Evolutionary conservation across 2,329 filamentous ascomycete species (phyloP).

Genomic region (Helminthosporium solani): DNA sequence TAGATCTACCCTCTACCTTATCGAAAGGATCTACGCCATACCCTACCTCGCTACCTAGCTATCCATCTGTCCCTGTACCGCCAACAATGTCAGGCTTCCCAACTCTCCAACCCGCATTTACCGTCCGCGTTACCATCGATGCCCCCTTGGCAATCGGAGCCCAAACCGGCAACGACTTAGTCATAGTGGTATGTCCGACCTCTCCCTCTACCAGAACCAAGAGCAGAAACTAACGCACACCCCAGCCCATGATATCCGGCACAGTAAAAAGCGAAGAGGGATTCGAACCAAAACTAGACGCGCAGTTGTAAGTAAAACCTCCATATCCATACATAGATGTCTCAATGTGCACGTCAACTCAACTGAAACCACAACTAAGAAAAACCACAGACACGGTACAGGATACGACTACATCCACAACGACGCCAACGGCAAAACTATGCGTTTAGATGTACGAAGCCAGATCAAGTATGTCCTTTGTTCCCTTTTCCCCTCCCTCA

Average conservation of each 20-base stretch:
- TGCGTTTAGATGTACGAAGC: constrained; percentile 30
- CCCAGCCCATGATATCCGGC: constrained; percentile 30
- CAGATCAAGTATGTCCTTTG: background rate
- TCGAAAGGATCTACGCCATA: background rate
- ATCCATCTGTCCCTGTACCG: background rate
- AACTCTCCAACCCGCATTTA: constrained; percentile 32
- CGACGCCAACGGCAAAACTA: constrained; percentile 25
- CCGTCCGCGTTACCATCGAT: constrained; percentile 31
- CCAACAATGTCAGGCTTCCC: constrained; percentile 29
- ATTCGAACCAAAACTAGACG: constrained; percentile 31
- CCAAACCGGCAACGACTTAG: constrained; percentile 23
- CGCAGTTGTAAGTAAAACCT: constrained; percentile 22
- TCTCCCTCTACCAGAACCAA: no score
- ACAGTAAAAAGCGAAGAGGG: constrained; percentile 34
- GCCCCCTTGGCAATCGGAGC: constrained; percentile 28
- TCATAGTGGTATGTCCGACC: constrained; percentile 21
- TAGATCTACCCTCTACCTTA: no score
- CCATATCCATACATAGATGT: no score
- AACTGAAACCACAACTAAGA: no score
- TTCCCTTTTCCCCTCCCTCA: no score
- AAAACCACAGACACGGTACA: constrained; percentile 28
- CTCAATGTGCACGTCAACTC: no score
- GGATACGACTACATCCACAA: constrained; percentile 39
- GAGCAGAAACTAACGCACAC: no score
- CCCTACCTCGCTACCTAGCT: background rate